Base-by-base conservation (phyloP, 2,329 filamentous ascomycete species). In the Chaetomium sp. region DNA sequence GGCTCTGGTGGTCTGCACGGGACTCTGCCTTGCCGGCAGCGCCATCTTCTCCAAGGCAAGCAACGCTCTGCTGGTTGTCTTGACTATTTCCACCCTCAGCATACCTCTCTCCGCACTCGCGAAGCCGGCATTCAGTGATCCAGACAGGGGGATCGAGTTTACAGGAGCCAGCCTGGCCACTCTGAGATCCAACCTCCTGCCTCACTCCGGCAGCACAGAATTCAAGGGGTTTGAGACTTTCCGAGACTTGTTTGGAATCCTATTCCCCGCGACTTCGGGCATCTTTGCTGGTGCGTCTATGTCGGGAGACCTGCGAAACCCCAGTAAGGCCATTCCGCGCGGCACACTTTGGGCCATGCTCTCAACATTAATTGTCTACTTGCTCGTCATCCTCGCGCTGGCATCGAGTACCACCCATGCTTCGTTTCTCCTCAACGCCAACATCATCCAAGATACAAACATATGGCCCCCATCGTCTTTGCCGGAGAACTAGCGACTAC, bases 271-370 rank as follows among this genome's bases (percentile, higher is more conserved):
- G 2, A 89, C 86, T 2, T 85, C 85, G 5, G 83, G 84, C 27
- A 87, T 85, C 67, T 85, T 86, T 74, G 83, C 87, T 65, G 93
- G 93, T 21, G 92, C 92, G 7, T 94, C 91, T 70, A 96, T 96
- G 92, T 96, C 92, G 8, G 92, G 92, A 21, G 92, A 96, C 74
- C 77, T 96, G 57, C 90, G 85, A 67, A 89, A 92, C 68, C 92
- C 92, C 0, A 94, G 91, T 80, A 91, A 88, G 75, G 86, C 91
- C 1, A 96, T 96, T 60, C 92, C 92, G 0, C 89, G 86, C 67
- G 92, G 92, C n/a, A 96, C 92, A 0, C 78, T 96, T 1, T 90
- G 87, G 77, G 91, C 91, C 2, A 86, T 94, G 74, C 78, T 85
- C 12, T 83, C 92, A 27, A 96, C 92, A 0, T 91, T 96, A 70